These are phyloP conservation scores for Citrullus mucosospermus DNA, from an alignment of 306 rosid species.

Conservation along the genomic window DNA sequence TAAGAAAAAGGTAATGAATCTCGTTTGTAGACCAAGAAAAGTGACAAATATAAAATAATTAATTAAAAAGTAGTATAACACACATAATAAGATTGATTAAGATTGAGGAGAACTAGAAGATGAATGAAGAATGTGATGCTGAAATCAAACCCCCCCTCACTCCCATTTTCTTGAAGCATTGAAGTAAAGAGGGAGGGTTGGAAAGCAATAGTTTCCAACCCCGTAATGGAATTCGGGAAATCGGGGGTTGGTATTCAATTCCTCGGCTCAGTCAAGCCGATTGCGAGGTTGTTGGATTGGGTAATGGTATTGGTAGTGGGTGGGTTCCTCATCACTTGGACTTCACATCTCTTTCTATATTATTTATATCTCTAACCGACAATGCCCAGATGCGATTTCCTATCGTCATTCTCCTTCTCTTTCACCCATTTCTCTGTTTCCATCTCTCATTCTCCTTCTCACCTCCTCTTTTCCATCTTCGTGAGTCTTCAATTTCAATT, in stretches of 20 bases:
- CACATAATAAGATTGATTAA: too few relatives aligned
- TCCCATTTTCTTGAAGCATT: too few relatives aligned
- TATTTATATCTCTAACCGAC: background rate
- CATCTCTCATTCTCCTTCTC: background rate
- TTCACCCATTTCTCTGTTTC: background rate
- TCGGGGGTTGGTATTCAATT: slow-evolving; percentile 7
- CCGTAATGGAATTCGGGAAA: background rate
- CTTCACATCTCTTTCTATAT: background rate
- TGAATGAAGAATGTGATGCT: too few relatives aligned
- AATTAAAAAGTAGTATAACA: too few relatives aligned
- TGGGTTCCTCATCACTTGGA: background rate
- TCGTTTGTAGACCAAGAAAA: too few relatives aligned
- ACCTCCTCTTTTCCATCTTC: background rate
- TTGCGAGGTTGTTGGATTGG: slow-evolving; percentile 2
- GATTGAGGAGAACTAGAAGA: too few relatives aligned
- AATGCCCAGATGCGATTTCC: background rate
- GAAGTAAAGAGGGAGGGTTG: too few relatives aligned
- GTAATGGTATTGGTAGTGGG: background rate
- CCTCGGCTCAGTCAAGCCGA: background rate
- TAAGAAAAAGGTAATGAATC: too few relatives aligned
- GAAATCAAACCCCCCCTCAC: too few relatives aligned
- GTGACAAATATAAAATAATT: too few relatives aligned
- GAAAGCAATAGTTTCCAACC: slow-evolving; percentile 1
- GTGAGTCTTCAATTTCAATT: background rate
- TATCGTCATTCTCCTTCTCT: background rate